Evolutionary conservation across 352 stramenopile genomes (phyloP).

Genomic region (Pythium biforme): DNA sequence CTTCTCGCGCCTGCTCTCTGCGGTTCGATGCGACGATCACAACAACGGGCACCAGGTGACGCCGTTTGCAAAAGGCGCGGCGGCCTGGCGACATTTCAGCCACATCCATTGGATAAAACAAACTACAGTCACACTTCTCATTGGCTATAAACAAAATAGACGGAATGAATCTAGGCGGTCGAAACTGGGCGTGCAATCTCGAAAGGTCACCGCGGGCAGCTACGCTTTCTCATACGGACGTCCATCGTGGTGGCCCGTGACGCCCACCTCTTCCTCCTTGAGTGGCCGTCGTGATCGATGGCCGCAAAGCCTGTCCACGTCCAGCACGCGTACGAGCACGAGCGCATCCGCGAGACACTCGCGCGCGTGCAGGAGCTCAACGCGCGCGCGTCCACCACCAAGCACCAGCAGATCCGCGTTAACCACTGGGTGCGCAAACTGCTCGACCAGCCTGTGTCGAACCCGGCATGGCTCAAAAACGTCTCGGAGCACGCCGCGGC

Average conservation of each 20-base stretch:
- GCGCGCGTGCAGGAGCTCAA: constrained; percentile 45
- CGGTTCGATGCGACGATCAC: background rate
- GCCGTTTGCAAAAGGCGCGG: background rate
- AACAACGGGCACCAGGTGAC: background rate
- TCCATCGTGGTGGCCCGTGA: background rate
- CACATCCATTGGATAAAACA: constrained; percentile 1
- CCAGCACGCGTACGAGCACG: constrained; percentile 20
- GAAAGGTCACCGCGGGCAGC: constrained; percentile 7
- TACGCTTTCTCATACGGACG: background rate
- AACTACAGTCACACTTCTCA: background rate
- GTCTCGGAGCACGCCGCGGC: constrained; percentile 44
- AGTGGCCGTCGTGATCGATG: background rate
- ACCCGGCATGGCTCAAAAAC: constrained; percentile 57
- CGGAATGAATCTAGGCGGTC: constrained; percentile 1
- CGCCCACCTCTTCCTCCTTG: background rate
- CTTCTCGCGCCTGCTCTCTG: background rate
- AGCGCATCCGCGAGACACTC: constrained; percentile 37
- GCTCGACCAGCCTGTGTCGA: constrained; percentile 48
- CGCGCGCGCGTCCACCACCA: constrained; percentile 16
- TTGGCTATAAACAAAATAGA: constrained; percentile 1
- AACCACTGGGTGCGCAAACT: constrained; percentile 60
- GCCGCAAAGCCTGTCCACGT: background rate
- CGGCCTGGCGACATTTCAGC: too few relatives aligned
- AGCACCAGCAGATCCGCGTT: constrained; percentile 66
- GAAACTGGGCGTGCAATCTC: constrained; percentile 1